A percentile compares a stretch with the other conserved stretches of the same genome.
Evolutionary conservation across 2,329 filamentous ascomycete genomes (phyloP).

Genomic region (Fusarium temperatum): DNA sequence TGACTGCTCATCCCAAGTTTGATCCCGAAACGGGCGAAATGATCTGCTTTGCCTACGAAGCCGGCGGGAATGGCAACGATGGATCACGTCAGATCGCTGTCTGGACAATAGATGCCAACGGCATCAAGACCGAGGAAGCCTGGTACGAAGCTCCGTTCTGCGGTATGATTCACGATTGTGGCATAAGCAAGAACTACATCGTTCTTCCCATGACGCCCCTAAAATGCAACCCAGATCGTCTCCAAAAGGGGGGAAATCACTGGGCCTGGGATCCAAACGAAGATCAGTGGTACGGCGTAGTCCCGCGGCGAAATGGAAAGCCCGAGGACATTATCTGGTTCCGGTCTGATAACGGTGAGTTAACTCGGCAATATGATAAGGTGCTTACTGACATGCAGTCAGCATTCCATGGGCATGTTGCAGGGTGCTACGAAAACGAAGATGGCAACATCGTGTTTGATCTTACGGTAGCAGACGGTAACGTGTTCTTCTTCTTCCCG

Average conservation of each 20-base stretch:
- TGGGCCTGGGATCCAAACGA: constrained; percentile 12
- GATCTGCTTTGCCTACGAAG: constrained; percentile 10
- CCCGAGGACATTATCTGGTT: constrained; percentile 8
- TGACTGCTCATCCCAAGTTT: constrained; percentile 13
- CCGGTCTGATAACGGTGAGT: constrained; percentile 9
- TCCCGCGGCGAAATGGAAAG: constrained; percentile 8
- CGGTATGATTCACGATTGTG: constrained; percentile 19
- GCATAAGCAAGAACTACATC: constrained; percentile 16
- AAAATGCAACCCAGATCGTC: not conserved
- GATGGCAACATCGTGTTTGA: constrained; percentile 17
- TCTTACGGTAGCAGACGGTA: constrained; percentile 14
- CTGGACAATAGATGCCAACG: not conserved
- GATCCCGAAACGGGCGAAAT: constrained; percentile 2
- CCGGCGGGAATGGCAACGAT: not conserved
- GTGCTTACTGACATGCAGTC: not conserved
- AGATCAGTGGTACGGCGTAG: not conserved
- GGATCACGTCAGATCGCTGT: not conserved
- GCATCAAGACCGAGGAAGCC: not conserved
- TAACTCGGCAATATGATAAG: accelerated
- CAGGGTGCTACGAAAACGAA: constrained; percentile 13
- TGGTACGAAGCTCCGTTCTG: constrained; percentile 19
- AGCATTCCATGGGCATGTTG: constrained; percentile 24
- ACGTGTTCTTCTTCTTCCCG: constrained; percentile 23
- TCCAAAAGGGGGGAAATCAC: constrained; percentile 10
- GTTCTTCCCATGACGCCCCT: constrained; percentile 12